Base-by-base conservation (phyloP, 306 rosid genomes). In the Prunus campanulata region DNA sequence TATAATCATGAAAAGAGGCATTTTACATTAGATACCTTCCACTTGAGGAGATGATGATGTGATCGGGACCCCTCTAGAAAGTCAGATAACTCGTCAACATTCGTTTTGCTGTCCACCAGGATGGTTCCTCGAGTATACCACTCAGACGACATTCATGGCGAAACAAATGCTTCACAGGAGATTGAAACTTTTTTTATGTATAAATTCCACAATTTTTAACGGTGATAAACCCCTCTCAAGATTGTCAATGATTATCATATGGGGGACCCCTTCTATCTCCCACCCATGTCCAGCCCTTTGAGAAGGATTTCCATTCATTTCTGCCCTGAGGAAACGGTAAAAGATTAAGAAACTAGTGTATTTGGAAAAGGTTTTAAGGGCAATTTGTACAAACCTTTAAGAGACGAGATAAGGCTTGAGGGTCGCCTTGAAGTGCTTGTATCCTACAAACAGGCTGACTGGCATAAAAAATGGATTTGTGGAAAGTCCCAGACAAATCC, bases 221-320 rank as follows among this genome's bases (percentile, higher is more conserved):
- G 93, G 86, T 69, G 87, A 70, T 39, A 84, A 57, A 3, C 75
- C 85, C 74, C 74, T 90, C 70, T 87, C 91, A 10, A 93, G 81
- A 85, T 91, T 93, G 22, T 82, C 97, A 52, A 93, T 27, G 72
- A 87, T 63, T 55, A 93, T 81, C 88, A 88, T 50, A 52, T 74
- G 86, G 74, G 70, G 75, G 35, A 49, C 68, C 39, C 89, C 93
- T 68, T 86, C 88, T 32, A 87, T 46, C 80, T 82, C 88, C 2
- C 7, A 68, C 44, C 88, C 97, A 32, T 8, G 61, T 66, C 63
- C 66, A 27, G 27, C 77, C 25, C 39, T 47, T 68, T 74, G 76
- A 49, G 16, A 12, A 68, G 42, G 49, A 52, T 56, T 20, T 32
- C 27, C 86, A 79, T 71, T 46, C 57, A 52, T 77, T 49, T 75